phyloP scores from a whole-genome alignment of 2,329 filamentous ascomycete species.

The Conoideocrella luteorostrata region DNA sequence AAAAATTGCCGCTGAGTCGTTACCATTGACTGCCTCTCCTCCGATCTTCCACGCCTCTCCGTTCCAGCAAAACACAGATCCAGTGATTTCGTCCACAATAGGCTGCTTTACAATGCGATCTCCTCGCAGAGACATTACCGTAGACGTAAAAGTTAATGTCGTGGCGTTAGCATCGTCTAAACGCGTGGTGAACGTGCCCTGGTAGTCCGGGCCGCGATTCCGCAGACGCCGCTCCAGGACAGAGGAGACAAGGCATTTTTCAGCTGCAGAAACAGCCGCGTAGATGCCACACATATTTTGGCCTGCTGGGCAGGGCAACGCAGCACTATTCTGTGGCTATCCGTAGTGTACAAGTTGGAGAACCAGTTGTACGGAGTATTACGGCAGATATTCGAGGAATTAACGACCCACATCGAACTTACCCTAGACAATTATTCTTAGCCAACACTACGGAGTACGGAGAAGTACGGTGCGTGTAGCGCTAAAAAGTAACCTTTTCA shows the following conservation, averaged over 20 bases:
- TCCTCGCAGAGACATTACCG: conserved; percentile 86
- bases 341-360: no score
- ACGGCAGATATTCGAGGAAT: no score
- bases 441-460: no score
- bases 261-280: conserved; percentile 35
- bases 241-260: conserved; percentile 21
- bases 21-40: conserved; percentile 54
- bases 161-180: conserved; percentile 22
- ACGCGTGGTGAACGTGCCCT: conserved; percentile 34
- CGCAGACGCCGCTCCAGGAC: conserved; percentile 39
- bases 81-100: conserved; percentile 47
- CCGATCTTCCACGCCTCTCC: conserved; percentile 85
- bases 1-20: conserved; percentile 72
- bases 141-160: conserved; percentile 64
- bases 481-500: no score
- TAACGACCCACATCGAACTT: no score
- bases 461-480: no score
- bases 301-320: background rate
- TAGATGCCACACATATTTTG: conserved; percentile 56
- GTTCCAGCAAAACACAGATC: conserved; percentile 87
- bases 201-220: conserved; percentile 55
- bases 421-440: no score
- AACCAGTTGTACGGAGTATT: no score
- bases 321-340: no score
- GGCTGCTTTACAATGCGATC: conserved; percentile 67